phyloP scores from a whole-genome alignment of 2,329 filamentous ascomycete genomes.

The Huntiella omanensis region DNA sequence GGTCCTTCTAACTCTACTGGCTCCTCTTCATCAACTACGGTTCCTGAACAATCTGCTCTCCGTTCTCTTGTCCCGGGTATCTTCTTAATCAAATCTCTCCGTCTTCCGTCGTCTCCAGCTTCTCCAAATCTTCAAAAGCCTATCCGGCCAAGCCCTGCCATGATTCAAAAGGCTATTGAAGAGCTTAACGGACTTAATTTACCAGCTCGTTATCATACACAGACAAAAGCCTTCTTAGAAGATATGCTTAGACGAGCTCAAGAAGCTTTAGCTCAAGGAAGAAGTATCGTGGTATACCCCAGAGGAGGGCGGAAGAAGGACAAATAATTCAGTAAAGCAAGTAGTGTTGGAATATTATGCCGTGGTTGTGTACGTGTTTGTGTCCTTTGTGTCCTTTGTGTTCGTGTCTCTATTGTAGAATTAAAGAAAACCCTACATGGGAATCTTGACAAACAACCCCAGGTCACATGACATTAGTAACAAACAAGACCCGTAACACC shows the following conservation, averaged over 20 bases:
- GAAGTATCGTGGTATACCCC: background rate
- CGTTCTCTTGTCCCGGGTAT: slow-evolving; percentile 1
- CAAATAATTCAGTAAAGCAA: background rate
- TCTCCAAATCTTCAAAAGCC: background rate
- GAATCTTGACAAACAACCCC: no score
- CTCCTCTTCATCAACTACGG: background rate
- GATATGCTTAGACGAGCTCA: slow-evolving; percentile 6
- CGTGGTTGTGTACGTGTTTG: no score
- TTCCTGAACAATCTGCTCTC: background rate
- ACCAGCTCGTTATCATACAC: background rate
- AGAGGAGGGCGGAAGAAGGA: background rate
- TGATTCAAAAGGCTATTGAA: slow-evolving; percentile 8
- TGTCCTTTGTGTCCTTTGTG: no score
- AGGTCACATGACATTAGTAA: no score
- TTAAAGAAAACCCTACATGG: background rate
- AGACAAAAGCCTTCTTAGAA: slow-evolving; percentile 4
- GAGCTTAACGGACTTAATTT: background rate
- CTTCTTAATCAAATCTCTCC: slow-evolving; percentile 1
- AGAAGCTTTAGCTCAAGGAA: slow-evolving; percentile 1
- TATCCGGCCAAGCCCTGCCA: slow-evolving; percentile 1
- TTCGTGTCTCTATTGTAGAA: no score
- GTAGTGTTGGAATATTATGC: background rate
- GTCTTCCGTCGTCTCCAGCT: background rate
- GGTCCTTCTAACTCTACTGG: background rate
- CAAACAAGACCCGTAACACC: no score